Evolutionary conservation across 108 stramenopile species (phyloP).

Genomic region (Seminavis robusta): DNA sequence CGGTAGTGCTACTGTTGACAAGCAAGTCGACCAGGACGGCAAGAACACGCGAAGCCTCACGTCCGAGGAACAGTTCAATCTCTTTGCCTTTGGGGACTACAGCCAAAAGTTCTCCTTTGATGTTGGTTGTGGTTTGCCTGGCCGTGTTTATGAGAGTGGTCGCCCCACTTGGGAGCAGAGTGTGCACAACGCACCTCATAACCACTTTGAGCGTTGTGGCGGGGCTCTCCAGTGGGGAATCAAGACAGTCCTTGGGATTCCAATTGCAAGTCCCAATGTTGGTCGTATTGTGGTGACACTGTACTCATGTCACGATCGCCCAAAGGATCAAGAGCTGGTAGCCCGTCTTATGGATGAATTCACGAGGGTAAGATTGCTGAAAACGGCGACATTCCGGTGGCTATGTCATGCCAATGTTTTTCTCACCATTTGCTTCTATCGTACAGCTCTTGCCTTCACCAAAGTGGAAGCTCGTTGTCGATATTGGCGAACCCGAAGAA

Average conservation of each 20-base stretch:
- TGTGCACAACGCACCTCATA: constrained; percentile 60
- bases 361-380: constrained; percentile 41
- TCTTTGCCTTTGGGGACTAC: constrained; percentile 80
- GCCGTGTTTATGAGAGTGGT: constrained; percentile 63
- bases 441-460: constrained; percentile 71
- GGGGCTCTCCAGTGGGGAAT: constrained; percentile 84
- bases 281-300: constrained; percentile 77
- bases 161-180: constrained; percentile 75
- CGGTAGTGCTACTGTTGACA: constrained; percentile 67
- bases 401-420: not conserved
- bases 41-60: constrained; percentile 24
- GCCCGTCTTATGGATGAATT: constrained; percentile 63
- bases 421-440: not conserved
- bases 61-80: constrained; percentile 60
- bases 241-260: constrained; percentile 82
- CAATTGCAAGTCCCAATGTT: constrained; percentile 80
- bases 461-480: constrained; percentile 87
- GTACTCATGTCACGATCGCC: constrained; percentile 72
- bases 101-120: constrained; percentile 84
- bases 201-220: constrained; percentile 80
- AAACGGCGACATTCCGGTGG: not conserved
- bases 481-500: constrained; percentile 40
- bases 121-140: constrained; percentile 82
- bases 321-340: constrained; percentile 66
- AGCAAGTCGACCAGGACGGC: constrained; percentile 36